Base-by-base conservation (phyloP, 257 asterid species). In the Anisodus tanguticus region DNA sequence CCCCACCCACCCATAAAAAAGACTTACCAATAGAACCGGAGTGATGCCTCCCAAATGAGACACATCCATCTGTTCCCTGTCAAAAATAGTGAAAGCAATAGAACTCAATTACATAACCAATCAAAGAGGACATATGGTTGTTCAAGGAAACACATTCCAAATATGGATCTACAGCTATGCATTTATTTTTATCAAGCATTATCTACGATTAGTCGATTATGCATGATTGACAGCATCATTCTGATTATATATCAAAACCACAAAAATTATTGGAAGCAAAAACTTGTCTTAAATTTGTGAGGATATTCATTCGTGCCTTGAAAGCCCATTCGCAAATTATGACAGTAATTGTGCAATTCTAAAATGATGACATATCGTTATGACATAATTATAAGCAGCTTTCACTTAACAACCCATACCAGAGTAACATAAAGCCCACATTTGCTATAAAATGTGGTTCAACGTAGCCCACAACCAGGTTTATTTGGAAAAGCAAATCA, bases 81-180 rank as follows among this genome's bases (percentile, higher is more conserved):
- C 63, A 26, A 76, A 70, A 26, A 76, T 76, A 53, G 63, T 76
- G 47, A 26, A 76, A 51, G 63, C 47, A 53, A 12, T 51, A 51
- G 51, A 26, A 47, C 60, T 26, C 45, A 76, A 76, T 76, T 26
- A 13, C 81, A 51, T 51, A 76, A 19, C 60, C 60, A 74, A 76
- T 76, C 47, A 51, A 51, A 51, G 47, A 76, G 13, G 47, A 53
- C 81, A 53, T 31, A 26, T 76, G 57, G 4, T 76, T 51, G 64
- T 76, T 74, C 47, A 53, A 76, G 81, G 45, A 8, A 76, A 26
- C 64, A 51, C 62, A 76, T 53, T 51, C 81, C 81, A 76, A 76
- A 76, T 53, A 51, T 26, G 81, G 63, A 76, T 76, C 41, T 69
- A 69, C 53, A 12, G 77, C 15, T 69, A 69, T 39, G 77, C 77